These are phyloP conservation scores for Fusarium acutatum DNA, from an alignment of 2,329 filamentous ascomycete species.

Conservation along the genomic window DNA sequence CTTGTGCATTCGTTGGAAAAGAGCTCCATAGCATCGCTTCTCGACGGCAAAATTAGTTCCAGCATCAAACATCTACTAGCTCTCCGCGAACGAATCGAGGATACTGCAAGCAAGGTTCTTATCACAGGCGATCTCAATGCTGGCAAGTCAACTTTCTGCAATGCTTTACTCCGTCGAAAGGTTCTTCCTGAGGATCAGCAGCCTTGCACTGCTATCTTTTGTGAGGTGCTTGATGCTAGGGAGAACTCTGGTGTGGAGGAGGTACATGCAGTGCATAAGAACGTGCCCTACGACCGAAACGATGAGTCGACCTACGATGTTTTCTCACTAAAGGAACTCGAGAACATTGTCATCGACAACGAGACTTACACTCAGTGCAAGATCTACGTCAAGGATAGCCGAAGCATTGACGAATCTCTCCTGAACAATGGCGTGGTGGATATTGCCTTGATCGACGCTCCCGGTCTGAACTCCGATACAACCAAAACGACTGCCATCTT, in stretches of 20 bases:
- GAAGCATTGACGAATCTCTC: conserved; percentile 89
- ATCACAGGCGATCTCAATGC: conserved; percentile 97
- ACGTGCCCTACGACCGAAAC: conserved; percentile 81
- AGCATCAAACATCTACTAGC: conserved; percentile 90
- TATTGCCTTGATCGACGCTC: conserved; percentile 96
- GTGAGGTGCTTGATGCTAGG: conserved; percentile 90
- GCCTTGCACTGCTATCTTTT: conserved; percentile 98
- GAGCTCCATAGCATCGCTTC: conserved; percentile 83
- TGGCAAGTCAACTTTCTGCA: conserved; percentile 98
- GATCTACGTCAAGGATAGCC: conserved; percentile 91
- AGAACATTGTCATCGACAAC: conserved; percentile 90
- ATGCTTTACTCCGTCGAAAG: conserved; percentile 91
- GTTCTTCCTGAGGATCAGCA: conserved; percentile 96
- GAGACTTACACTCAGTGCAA: conserved; percentile 93
- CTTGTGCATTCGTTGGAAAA: conserved; percentile 96
- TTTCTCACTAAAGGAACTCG: conserved; percentile 78
- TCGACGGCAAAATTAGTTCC: conserved; percentile 93
- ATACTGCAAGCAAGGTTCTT: conserved; percentile 95
- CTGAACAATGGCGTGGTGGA: conserved; percentile 98
- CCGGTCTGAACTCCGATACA: conserved; percentile 93
- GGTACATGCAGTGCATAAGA: conserved; percentile 91
- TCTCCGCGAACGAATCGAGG: conserved; percentile 92
- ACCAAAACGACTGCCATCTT: conserved; percentile 98
- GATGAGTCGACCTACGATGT: conserved; percentile 96
- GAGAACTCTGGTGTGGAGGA: conserved; percentile 94